phyloP scores from a whole-genome alignment of 2,329 filamentous ascomycete species.

The Ophiostoma quercus region DNA sequence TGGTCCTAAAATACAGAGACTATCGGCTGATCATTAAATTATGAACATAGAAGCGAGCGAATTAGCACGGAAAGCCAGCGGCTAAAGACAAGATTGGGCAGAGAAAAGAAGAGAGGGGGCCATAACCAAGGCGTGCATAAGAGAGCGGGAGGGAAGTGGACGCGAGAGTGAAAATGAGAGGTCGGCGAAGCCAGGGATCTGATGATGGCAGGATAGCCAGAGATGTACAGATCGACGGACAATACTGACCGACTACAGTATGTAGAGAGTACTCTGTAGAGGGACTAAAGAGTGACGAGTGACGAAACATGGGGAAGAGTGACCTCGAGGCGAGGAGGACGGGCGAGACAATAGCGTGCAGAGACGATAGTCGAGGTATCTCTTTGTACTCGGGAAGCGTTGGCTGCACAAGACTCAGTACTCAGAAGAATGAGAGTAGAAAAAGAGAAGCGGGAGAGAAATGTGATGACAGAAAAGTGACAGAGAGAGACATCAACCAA shows the following conservation, averaged over 20 bases:
- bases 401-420: background rate
- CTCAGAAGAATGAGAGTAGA: background rate
- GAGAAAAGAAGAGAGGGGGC: background rate
- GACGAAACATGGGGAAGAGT: constrained; percentile 7
- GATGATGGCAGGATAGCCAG: background rate
- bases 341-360: background rate
- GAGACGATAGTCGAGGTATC: background rate
- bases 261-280: background rate
- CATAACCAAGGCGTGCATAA: background rate
- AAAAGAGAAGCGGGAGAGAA: background rate
- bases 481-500: background rate
- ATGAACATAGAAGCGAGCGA: background rate
- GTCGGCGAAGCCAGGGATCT: background rate
- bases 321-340: background rate
- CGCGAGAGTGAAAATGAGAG: background rate
- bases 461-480: background rate
- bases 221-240: background rate
- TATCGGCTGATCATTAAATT: background rate
- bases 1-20: background rate
- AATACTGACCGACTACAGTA: background rate
- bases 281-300: background rate
- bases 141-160: background rate
- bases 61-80: background rate
- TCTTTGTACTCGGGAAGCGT: background rate
- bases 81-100: background rate